These are phyloP conservation scores for Lentinula lateritia DNA, from an alignment of 768 basidiomycete species.

Conservation along the genomic window DNA sequence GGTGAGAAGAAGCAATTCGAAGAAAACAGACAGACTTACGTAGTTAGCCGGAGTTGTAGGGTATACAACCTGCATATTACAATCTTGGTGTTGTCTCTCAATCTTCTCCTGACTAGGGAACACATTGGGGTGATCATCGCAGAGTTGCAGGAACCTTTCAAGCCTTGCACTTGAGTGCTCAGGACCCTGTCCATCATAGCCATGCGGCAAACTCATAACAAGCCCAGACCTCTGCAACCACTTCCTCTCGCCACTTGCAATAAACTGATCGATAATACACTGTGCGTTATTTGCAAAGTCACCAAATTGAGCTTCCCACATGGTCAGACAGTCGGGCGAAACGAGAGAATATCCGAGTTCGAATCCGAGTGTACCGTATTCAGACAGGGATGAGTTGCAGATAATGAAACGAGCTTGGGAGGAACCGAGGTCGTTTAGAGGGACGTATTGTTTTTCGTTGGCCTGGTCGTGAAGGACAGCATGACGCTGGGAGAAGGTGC, in stretches of 20 bases:
- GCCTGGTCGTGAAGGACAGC: slow-evolving; percentile 95
- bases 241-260: slow-evolving; percentile 94
- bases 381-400: slow-evolving; percentile 95
- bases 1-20: background rate
- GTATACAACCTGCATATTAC: slow-evolving; percentile 99
- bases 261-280: slow-evolving; percentile 98
- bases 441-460: slow-evolving; percentile 86
- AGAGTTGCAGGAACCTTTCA: slow-evolving; percentile 95
- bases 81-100: slow-evolving; percentile 96
- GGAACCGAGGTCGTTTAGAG: slow-evolving; percentile 82
- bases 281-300: slow-evolving; percentile 98
- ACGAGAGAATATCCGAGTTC: slow-evolving; percentile 98
- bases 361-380: slow-evolving; percentile 92
- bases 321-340: slow-evolving; percentile 84
- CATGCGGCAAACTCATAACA: slow-evolving; percentile 87
- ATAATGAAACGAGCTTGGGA: slow-evolving; percentile 91
- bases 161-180: slow-evolving; percentile 96
- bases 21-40: slow-evolving; percentile 30
- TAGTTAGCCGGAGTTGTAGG: slow-evolving; percentile 97
- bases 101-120: slow-evolving; percentile 88
- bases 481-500: slow-evolving; percentile 98
- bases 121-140: slow-evolving; percentile 91
- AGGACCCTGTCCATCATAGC: slow-evolving; percentile 97
- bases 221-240: slow-evolving; percentile 94
- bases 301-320: slow-evolving; percentile 99